Conservation (phyloP, 768 basidiomycete genomes). For the Suillus plorans region DNA sequence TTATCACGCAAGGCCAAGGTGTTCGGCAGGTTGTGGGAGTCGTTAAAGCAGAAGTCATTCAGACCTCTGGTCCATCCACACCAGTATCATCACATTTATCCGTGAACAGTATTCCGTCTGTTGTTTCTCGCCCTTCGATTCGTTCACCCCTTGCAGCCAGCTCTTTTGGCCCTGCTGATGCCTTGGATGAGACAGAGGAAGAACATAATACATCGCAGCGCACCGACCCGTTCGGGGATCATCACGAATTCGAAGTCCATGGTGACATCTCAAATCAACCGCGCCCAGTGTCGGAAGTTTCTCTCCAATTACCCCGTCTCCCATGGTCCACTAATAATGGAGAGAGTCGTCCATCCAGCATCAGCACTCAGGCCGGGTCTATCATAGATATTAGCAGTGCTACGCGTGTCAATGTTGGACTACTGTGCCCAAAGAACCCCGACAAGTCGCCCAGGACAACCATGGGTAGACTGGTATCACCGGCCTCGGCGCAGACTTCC, state of each 20-base stretch:
- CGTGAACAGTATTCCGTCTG: constrained; percentile 38
- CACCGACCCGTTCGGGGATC: constrained; percentile 66
- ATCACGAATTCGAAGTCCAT: constrained; percentile 32
- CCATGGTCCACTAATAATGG: constrained; percentile 43
- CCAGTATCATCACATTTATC: constrained; percentile 24
- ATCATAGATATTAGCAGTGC: constrained; percentile 61
- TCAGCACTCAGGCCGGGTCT: constrained; percentile 62
- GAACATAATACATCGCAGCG: constrained; percentile 26
- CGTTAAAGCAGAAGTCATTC: constrained; percentile 78
- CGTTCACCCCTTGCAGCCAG: constrained; percentile 69
- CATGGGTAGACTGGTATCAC: constrained; percentile 59
- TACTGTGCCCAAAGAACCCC: constrained; percentile 36
- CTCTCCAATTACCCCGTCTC: constrained; percentile 36
- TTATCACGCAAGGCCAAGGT: constrained; percentile 66
- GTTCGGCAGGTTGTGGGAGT: constrained; percentile 74
- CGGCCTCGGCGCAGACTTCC: constrained; percentile 33
- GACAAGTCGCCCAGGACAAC: constrained; percentile 56
- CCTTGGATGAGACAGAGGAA: constrained; percentile 47
- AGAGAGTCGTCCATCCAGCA: constrained; percentile 55
- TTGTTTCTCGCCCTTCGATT: constrained; percentile 40
- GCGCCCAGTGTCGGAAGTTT: constrained; percentile 37
- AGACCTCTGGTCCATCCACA: constrained; percentile 45
- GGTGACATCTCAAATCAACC: constrained; percentile 20
- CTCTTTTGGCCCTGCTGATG: constrained; percentile 71
- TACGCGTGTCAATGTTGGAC: constrained; percentile 65